Base-by-base conservation (phyloP, 495 filamentous ascomycete genomes). In the Penicillium pancosmium region DNA sequence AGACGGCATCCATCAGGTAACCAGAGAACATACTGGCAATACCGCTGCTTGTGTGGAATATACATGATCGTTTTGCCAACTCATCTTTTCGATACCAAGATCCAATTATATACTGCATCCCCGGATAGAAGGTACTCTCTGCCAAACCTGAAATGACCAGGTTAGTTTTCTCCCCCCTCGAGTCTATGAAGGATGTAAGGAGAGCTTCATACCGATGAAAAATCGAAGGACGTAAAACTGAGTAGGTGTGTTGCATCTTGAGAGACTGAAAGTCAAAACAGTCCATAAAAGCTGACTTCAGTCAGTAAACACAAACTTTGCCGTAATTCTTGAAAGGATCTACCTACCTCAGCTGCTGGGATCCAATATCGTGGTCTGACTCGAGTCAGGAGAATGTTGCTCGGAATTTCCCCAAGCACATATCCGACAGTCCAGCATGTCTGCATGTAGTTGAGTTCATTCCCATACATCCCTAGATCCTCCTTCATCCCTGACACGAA, bases 401-500 rank as follows among this genome's bases (percentile, higher is more conserved):
- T 82, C 0, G 85, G 86, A 36, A 88, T 80, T 59, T 88, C 76
- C 12, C 84, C 85, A 44, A 88, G 74, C 2, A 88, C 80, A 59
- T 87, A 85, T 13, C 86, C 86, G 15, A 86, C 79, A 0, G 84
- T 88, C 80, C 82, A 89, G 52, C 72, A 78, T 3, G 81, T 79
- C 46, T 76, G 75, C 73, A 84, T 77, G 54, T 75, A 74, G 59
- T 75, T 78, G 3, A 79, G 66, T 62, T 89, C 61, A 43, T 82
- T 85, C 16, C 80, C 80, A 51, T 81, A 80, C 18, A 89, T 63
- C 18, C 76, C 73, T 12, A 88, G 64, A 44, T 87, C 83, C 61
- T 88, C 84, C 60, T 87, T 84, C 85, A 78, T 78, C 31, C 73
- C 76, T 23, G 73, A 73, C 3, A 78, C 72, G 57, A 84, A 86